Evolutionary conservation across 371 early-diverging fungal species (phyloP).

Genomic region (Umbelopsis sp.): DNA sequence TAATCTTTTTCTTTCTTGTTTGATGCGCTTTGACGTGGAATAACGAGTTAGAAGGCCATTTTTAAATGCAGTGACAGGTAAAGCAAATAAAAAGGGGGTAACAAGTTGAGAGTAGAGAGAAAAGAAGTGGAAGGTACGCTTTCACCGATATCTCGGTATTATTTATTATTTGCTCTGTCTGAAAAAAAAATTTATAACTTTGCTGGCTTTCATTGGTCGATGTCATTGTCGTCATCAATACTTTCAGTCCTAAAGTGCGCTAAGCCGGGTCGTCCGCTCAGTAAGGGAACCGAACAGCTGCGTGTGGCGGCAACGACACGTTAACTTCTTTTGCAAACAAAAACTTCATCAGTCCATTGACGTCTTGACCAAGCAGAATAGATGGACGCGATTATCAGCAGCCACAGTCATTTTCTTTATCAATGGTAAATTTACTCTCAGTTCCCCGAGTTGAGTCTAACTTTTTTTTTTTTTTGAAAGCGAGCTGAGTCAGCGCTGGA

Average conservation of each 20-base stretch:
- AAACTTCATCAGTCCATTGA: too few species aligned
- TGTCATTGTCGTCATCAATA: neutral
- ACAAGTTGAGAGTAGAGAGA: conserved; percentile 19
- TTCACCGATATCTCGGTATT: neutral
- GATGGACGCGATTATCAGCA: neutral
- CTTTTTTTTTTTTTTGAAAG: neutral
- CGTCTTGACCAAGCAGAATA: too few species aligned
- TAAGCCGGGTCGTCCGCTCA: too few species aligned
- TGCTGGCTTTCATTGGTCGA: neutral
- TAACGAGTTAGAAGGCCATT: conserved; percentile 15
- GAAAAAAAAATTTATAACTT: neutral
- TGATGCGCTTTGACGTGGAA: neutral
- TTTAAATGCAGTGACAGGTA: conserved; percentile 10
- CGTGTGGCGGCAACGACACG: too few species aligned
- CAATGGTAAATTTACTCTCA: neutral
- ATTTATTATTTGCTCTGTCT: neutral
- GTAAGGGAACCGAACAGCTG: too few species aligned
- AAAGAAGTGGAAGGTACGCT: conserved; percentile 17
- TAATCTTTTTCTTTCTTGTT: neutral
- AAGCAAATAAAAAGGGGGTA: conserved; percentile 2
- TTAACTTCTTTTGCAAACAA: too few species aligned
- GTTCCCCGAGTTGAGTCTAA: neutral
- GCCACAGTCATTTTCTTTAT: neutral
- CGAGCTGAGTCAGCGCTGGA: neutral
- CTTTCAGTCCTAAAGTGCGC: neutral